Percentiles rank a stretch among this genome's conserved stretches.
Conservation (phyloP, 495 filamentous ascomycete genomes). For the Cryomyces antarcticus region DNA sequence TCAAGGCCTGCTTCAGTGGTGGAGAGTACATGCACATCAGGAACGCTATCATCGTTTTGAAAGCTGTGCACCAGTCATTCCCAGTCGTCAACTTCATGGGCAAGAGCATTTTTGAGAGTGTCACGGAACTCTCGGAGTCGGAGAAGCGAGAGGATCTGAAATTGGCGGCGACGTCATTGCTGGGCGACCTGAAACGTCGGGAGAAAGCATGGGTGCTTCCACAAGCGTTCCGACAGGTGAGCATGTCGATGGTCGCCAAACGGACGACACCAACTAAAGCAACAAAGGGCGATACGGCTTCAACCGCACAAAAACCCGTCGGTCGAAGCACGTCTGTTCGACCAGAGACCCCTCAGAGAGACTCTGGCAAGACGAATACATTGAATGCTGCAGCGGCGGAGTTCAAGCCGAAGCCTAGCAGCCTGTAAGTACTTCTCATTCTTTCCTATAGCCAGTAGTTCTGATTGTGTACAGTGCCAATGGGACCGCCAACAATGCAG, state of each 20-base stretch:
- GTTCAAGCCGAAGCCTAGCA: conserved; percentile 10
- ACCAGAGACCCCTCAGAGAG: conserved; percentile 9
- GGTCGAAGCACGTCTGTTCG: conserved; percentile 8
- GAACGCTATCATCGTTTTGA: conserved; percentile 84
- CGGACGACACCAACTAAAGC: conserved; percentile 4
- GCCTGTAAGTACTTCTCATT: conserved; percentile 4
- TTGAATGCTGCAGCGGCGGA: conserved; percentile 13
- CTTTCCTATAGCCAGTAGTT: neutral
- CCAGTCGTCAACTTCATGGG: conserved; percentile 81
- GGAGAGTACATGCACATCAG: conserved; percentile 95
- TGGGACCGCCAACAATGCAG: conserved; percentile 1
- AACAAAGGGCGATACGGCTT: neutral
- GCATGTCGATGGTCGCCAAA: conserved; percentile 7
- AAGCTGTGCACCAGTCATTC: conserved; percentile 56
- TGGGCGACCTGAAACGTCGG: conserved; percentile 60
- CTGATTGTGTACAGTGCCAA: conserved; percentile 5
- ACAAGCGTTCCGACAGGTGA: conserved; percentile 42
- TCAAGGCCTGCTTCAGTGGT: conserved; percentile 57
- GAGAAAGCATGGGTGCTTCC: conserved; percentile 71
- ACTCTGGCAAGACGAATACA: neutral
- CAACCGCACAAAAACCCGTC: neutral
- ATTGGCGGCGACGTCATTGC: conserved; percentile 66
- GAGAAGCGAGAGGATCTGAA: conserved; percentile 75
- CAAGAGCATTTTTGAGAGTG: conserved; percentile 40
- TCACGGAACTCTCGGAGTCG: conserved; percentile 43